A percentile compares a stretch with the other conserved stretches of the same genome.
Conservation (phyloP, 257 asterid genomes). For the Ophiorrhiza pumila region DNA sequence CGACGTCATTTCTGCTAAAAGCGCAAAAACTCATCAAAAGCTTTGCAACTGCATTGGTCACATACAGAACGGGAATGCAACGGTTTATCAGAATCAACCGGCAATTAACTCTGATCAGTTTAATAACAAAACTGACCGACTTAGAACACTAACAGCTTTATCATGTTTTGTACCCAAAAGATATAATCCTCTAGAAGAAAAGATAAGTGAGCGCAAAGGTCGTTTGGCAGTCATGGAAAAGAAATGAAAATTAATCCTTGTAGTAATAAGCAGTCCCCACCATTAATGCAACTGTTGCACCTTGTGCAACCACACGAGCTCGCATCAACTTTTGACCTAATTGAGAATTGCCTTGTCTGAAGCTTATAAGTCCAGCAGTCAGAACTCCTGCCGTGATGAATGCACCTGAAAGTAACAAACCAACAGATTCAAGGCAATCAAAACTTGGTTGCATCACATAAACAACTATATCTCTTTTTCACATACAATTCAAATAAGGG, state of each 20-base stretch:
- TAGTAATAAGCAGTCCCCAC: slow-evolving; percentile 92
- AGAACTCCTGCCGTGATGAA: slow-evolving; percentile 91
- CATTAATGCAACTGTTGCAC: slow-evolving; percentile 94
- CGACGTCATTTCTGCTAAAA: too few relatives aligned
- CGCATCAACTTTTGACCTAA: slow-evolving; percentile 94
- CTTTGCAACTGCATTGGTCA: neutral
- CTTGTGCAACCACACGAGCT: slow-evolving; percentile 98
- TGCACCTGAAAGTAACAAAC: slow-evolving; percentile 60
- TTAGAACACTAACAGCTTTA: neutral
- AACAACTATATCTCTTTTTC: neutral
- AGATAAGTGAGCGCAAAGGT: neutral
- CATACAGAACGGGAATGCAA: neutral
- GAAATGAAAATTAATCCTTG: slow-evolving; percentile 50
- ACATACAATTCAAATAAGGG: neutral
- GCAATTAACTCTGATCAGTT: neutral
- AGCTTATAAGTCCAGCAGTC: slow-evolving; percentile 82
- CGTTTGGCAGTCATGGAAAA: neutral
- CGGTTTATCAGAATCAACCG: neutral
- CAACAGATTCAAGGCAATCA: neutral
- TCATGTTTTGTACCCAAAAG: neutral
- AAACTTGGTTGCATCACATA: neutral
- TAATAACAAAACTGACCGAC: neutral
- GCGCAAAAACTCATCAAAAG: neutral
- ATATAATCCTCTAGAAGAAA: neutral
- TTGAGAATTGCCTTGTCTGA: slow-evolving; percentile 73